Conservation (phyloP, 805 yeast species). For the Lachancea kluyveri region DNA sequence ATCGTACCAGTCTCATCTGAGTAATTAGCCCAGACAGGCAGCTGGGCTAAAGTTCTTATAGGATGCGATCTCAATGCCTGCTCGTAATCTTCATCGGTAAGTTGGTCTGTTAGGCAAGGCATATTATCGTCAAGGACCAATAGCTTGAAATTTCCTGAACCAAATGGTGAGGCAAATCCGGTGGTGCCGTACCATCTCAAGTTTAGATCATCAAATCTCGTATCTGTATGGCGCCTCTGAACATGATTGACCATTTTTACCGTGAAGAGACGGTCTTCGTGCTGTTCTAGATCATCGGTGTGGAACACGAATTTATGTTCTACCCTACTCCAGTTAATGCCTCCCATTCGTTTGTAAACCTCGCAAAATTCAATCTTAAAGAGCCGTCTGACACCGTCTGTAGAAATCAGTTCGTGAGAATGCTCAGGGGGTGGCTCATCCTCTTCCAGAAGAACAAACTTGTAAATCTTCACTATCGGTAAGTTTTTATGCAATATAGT, state of each 20-base stretch:
- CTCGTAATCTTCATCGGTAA: conserved; percentile 13
- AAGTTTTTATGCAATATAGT: conserved; percentile 25
- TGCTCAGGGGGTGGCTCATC: conserved; percentile 11
- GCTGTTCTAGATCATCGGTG: conserved; percentile 12
- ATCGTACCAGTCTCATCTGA: conserved; percentile 21
- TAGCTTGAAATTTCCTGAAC: conserved; percentile 31
- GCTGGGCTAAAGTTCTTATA: conserved; percentile 15
- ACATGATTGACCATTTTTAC: conserved; percentile 29
- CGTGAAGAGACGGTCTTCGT: conserved; percentile 17
- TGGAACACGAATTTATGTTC: conserved; percentile 30
- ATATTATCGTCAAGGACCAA: conserved; percentile 30
- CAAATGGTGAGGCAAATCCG: conserved; percentile 30
- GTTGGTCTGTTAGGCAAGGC: conserved; percentile 27
- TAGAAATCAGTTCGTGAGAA: conserved; percentile 5
- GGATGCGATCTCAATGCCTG: conserved; percentile 7
- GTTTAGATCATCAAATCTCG: conserved; percentile 25
- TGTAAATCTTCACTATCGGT: conserved; percentile 29
- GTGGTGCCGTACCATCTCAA: conserved; percentile 38
- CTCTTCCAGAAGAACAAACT: conserved; percentile 14
- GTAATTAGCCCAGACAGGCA: conserved; percentile 29
- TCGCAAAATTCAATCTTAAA: conserved; percentile 31
- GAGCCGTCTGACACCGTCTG: conserved; percentile 8
- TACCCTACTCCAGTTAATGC: conserved; percentile 18
- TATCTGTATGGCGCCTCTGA: conserved; percentile 30
- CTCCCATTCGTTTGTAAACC: conserved; percentile 22